Conservation (phyloP, 441 rosid species). For the Sinapis alba region DNA sequence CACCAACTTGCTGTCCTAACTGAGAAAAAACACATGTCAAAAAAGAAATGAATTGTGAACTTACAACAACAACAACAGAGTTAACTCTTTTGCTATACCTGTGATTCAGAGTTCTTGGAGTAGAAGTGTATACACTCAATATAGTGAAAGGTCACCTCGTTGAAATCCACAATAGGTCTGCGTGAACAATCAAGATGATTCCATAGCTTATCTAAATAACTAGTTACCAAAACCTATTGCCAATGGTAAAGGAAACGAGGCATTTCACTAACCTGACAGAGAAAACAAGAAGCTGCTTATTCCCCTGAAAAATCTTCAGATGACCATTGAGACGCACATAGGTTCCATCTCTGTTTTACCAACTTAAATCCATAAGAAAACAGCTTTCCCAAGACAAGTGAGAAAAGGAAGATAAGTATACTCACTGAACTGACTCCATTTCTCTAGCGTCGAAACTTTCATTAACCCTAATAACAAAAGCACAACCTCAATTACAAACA, state of each 20-base stretch:
- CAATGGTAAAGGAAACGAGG: neutral
- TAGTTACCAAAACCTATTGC: neutral
- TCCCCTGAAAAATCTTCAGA: conserved; percentile 72
- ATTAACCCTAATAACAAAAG: conserved; percentile 56
- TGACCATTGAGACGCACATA: conserved; percentile 84
- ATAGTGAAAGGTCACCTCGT: conserved; percentile 87
- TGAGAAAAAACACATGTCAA: conserved; percentile 22
- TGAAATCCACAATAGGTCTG: conserved; percentile 79
- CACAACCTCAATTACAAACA: neutral
- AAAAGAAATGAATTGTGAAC: neutral
- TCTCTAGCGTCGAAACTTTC: conserved; percentile 68
- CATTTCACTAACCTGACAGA: conserved; percentile 68
- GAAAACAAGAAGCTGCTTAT: conserved; percentile 68
- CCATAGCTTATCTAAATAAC: neutral
- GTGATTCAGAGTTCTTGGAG: conserved; percentile 58
- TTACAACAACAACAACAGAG: neutral
- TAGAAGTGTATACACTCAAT: conserved; percentile 78
- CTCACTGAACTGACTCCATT: conserved; percentile 73
- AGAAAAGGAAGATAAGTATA: neutral
- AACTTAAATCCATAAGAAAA: conserved; percentile 14
- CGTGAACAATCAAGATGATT: conserved; percentile 6
- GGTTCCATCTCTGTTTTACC: conserved; percentile 60
- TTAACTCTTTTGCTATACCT: conserved; percentile 47
- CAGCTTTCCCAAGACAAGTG: neutral
- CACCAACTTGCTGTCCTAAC: conserved; percentile 46